Percentiles rank a stretch among this genome's conserved stretches.
These are phyloP conservation scores for Chaetomiaceae sp. DNA, from an alignment of 2,329 filamentous ascomycete genomes.

Conservation along the genomic window DNA sequence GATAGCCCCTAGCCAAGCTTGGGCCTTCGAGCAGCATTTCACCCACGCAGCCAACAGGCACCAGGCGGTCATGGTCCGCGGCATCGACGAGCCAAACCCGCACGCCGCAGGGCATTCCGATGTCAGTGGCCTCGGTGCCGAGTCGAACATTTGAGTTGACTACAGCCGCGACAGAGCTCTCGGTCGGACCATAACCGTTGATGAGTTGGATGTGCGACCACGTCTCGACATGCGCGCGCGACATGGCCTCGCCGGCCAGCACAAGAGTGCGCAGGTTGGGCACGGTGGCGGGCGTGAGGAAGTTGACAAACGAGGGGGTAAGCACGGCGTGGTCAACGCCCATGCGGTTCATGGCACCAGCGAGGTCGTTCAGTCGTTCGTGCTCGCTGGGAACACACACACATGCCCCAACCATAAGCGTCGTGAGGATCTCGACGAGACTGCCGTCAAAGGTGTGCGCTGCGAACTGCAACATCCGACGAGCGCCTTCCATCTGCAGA, in stretches of 20 bases:
- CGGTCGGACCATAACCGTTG: slow-evolving; percentile 28
- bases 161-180: slow-evolving; percentile 21
- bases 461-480: slow-evolving; percentile 21
- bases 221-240: slow-evolving; percentile 20
- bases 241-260: slow-evolving; percentile 30
- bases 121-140: slow-evolving; percentile 19
- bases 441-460: slow-evolving; percentile 23
- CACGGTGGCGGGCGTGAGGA: slow-evolving; percentile 27
- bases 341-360: slow-evolving; percentile 29
- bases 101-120: slow-evolving; percentile 26
- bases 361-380: slow-evolving; percentile 37
- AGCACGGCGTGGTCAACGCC: slow-evolving; percentile 27
- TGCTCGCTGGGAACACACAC: slow-evolving; percentile 40
- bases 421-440: slow-evolving; percentile 25
- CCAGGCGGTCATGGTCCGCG: slow-evolving; percentile 24
- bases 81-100: slow-evolving; percentile 33
- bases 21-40: slow-evolving; percentile 26
- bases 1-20: slow-evolving; percentile 21
- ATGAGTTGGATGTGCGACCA: slow-evolving; percentile 29
- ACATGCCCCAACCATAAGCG: slow-evolving; percentile 28
- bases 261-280: slow-evolving; percentile 27
- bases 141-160: slow-evolving; percentile 15
- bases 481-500: slow-evolving; percentile 18
- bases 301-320: slow-evolving; percentile 21
- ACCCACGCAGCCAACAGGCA: slow-evolving; percentile 24